Conservation (phyloP, 345 rosid genomes). For the Zanthoxylum bungeanum region DNA sequence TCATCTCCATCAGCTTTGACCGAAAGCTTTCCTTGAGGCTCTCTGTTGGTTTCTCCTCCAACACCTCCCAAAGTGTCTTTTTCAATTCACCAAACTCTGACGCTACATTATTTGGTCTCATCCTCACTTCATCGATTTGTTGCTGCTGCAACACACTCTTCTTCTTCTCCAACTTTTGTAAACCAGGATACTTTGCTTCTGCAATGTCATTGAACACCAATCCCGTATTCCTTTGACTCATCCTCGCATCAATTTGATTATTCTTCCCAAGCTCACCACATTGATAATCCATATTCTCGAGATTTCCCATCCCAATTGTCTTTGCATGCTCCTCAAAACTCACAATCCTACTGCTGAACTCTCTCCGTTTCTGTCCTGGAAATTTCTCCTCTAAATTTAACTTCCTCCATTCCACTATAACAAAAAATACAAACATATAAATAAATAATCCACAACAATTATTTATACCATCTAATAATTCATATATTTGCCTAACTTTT, state of each 20-base stretch:
- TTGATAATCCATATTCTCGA: no score
- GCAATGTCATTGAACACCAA: slow-evolving; percentile 79
- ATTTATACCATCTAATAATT: not conserved
- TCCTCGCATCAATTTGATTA: slow-evolving; percentile 69
- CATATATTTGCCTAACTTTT: not conserved
- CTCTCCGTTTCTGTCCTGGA: slow-evolving; percentile 48
- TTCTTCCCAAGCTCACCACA: slow-evolving; percentile 90
- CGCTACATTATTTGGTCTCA: not conserved
- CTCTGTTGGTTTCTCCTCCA: not conserved
- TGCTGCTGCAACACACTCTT: slow-evolving; percentile 31
- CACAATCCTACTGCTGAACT: slow-evolving; percentile 40
- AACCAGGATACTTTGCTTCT: slow-evolving; percentile 39
- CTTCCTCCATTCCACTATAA: slow-evolving; percentile 34
- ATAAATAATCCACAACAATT: not conserved
- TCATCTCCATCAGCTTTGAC: slow-evolving; percentile 50
- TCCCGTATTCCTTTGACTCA: slow-evolving; percentile 88
- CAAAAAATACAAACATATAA: not conserved
- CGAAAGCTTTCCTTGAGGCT: slow-evolving; percentile 47
- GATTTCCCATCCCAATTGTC: slow-evolving; percentile 97
- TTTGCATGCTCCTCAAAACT: slow-evolving; percentile 72
- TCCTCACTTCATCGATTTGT: slow-evolving; percentile 22
- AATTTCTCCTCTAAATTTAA: slow-evolving; percentile 53
- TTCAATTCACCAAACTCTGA: not conserved
- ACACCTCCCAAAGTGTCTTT: not conserved
- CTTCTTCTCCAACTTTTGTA: slow-evolving; percentile 58